Evolutionary conservation across 1,139 yeast species (phyloP).

Genomic region (Hansenula sp.): DNA sequence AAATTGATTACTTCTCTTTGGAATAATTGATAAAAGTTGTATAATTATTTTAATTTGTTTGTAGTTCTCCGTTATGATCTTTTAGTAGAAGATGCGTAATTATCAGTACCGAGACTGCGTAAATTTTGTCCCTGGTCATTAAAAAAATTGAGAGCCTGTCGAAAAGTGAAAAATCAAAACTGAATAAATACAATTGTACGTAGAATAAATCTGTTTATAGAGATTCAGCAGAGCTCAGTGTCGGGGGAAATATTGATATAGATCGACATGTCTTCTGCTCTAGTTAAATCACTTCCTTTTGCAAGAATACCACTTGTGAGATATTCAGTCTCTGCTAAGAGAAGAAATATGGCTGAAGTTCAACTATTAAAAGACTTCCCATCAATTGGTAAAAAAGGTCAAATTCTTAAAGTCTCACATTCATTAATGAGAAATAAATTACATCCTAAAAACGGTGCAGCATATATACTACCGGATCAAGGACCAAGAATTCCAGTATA

Average conservation of each 20-base stretch:
- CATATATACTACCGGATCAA: slow-evolving; percentile 50
- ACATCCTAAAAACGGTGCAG: slow-evolving; percentile 69
- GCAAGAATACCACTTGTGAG: slow-evolving; percentile 20
- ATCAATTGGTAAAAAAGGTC: slow-evolving; percentile 51
- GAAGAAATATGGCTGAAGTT: slow-evolving; percentile 43
- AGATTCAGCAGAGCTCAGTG: too few species aligned
- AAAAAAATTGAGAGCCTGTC: too few species aligned
- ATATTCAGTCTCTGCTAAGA: slow-evolving; percentile 30
- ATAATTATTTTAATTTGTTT: too few species aligned
- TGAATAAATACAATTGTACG: too few species aligned
- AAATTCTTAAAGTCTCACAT: slow-evolving; percentile 72
- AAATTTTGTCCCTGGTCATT: too few species aligned
- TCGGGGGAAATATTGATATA: too few species aligned
- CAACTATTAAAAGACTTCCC: slow-evolving; percentile 69
- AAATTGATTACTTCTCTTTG: slow-evolving; percentile 16
- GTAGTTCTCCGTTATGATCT: too few species aligned
- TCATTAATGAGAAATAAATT: slow-evolving; percentile 79
- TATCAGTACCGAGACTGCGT: too few species aligned
- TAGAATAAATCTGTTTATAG: too few species aligned
- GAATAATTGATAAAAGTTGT: slow-evolving; percentile 7
- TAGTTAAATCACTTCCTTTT: background rate
- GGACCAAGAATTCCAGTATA: slow-evolving; percentile 57
- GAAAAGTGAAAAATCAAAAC: too few species aligned
- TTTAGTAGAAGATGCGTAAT: too few species aligned
- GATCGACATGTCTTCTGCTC: background rate